phyloP scores from a whole-genome alignment of 2,329 filamentous ascomycete genomes.

The Lachnellula willkommii region DNA sequence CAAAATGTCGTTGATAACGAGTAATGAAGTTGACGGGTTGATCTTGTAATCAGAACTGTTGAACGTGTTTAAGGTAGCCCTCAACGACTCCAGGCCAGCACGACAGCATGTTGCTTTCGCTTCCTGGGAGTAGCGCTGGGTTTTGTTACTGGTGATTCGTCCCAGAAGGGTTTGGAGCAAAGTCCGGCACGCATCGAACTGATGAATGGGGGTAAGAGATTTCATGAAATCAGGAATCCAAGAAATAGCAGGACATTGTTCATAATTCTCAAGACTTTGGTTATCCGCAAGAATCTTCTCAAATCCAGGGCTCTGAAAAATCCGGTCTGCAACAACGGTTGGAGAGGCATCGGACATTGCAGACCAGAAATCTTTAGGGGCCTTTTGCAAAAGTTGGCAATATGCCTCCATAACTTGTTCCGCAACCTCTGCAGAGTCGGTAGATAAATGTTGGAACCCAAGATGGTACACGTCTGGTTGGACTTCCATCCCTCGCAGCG shows the following conservation, averaged over 20 bases:
- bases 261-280: conserved; percentile 45
- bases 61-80: conserved; percentile 53
- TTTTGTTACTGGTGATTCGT: conserved; percentile 46
- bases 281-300: conserved; percentile 57
- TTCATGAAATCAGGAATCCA: conserved; percentile 76
- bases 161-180: conserved; percentile 70
- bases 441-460: conserved; percentile 50
- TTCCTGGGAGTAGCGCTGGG: conserved; percentile 44
- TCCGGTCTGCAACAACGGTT: conserved; percentile 73
- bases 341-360: conserved; percentile 77
- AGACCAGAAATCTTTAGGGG: conserved; percentile 80
- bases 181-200: conserved; percentile 75
- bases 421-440: conserved; percentile 52
- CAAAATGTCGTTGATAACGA: conserved; percentile 60
- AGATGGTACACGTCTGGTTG: conserved; percentile 66
- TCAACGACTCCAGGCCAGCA: conserved; percentile 57
- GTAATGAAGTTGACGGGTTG: conserved; percentile 47
- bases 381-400: conserved; percentile 65
- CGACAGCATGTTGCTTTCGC: conserved; percentile 58
- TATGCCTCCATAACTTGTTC: conserved; percentile 66
- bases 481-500: conserved; percentile 72
- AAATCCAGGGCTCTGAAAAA: conserved; percentile 68
- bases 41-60: conserved; percentile 45
- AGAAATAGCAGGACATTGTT: conserved; percentile 57
- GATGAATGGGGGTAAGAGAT: conserved; percentile 70